Evolutionary conservation across 2,329 filamentous ascomycete genomes (phyloP), one percentile per base, ranked within the genome.

Genomic region (Colletotrichum cordylinicola): DNA sequence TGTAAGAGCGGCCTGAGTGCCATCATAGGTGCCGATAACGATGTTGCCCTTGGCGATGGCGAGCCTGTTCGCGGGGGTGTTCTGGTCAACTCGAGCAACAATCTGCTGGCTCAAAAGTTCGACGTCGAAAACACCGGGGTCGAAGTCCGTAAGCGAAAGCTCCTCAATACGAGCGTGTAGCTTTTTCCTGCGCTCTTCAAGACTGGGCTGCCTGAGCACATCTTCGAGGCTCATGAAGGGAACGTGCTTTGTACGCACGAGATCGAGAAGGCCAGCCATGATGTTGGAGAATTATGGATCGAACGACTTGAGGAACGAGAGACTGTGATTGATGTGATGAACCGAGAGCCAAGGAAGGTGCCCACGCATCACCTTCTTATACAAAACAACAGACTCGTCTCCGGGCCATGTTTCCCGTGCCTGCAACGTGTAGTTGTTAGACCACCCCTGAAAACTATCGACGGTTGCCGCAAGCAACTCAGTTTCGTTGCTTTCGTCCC

Each of bases 1-100:
- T 1, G 82, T 84, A 29, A 85, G 31, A 10, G 82, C 82, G 16
- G 83, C 80, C 55, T 84, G 83, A 0, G 83, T 84, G 8, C 83
- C 83, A 8, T 79, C 71, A 67, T 84, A 84, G 4, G 82, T 83
- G 2, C 82, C 83, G 61, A 82, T 75, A 3, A 60, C 58, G 12
- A 85, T 82, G 58, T 82, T 81, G 5, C 81, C 83, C 31, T 80
- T 78, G 2, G 78, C 82, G 18, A 78, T 77, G 16, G 77, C 71
- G n/a, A 80, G 77, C 3, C 75, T 72, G 6, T 78, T 78, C 7
- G 74, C 74, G 3, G 79, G 78, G 60, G 81, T 68, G 15, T 79
- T 71, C 21, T 78, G 76, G 43, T 83, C 79, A 6, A 81, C 61
- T 29, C 77, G 79, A 6, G 79, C 67, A 29, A 80, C 83, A 62